These are phyloP conservation scores for Vanderwaltozyma yarrowii DNA, from an alignment of 805 yeast species.

Conservation along the genomic window DNA sequence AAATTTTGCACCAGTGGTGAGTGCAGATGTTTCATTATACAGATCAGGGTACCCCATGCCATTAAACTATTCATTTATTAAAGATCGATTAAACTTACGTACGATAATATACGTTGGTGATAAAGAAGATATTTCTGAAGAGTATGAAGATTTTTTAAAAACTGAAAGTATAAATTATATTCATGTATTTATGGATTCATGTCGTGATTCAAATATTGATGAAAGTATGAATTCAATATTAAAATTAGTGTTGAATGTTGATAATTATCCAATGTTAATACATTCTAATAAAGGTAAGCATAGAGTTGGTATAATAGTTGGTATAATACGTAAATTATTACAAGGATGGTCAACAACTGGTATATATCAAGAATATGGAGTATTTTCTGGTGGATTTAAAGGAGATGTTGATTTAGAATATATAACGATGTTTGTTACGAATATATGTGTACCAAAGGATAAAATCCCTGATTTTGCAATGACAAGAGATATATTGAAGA, in stretches of 20 bases:
- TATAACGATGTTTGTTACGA: conserved; percentile 72
- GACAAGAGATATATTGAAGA: conserved; percentile 3
- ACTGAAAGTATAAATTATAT: conserved; percentile 43
- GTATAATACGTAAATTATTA: conserved; percentile 69
- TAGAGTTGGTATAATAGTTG: conserved; percentile 88
- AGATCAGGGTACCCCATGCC: conserved; percentile 93
- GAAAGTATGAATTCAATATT: conserved; percentile 48
- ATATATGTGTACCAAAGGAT: conserved; percentile 36
- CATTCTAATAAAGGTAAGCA: conserved; percentile 98
- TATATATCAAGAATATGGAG: conserved; percentile 85
- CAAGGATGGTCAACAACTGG: conserved; percentile 95
- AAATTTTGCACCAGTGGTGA: conserved; percentile 67
- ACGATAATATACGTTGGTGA: conserved; percentile 84
- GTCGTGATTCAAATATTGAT: conserved; percentile 64
- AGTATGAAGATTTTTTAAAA: conserved; percentile 61
- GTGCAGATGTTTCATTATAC: conserved; percentile 65
- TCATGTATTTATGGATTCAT: conserved; percentile 55
- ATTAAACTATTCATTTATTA: conserved; percentile 68
- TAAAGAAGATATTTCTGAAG: conserved; percentile 41
- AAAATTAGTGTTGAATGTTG: conserved; percentile 44
- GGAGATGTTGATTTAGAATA: conserved; percentile 87
- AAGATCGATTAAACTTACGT: conserved; percentile 49
- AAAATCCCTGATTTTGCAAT: conserved; percentile 57
- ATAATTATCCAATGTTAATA: conserved; percentile 77
- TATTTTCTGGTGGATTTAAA: conserved; percentile 80